Conservation (phyloP, 2,329 filamentous ascomycete species). For the Ceratocystis alfenasii region DNA sequence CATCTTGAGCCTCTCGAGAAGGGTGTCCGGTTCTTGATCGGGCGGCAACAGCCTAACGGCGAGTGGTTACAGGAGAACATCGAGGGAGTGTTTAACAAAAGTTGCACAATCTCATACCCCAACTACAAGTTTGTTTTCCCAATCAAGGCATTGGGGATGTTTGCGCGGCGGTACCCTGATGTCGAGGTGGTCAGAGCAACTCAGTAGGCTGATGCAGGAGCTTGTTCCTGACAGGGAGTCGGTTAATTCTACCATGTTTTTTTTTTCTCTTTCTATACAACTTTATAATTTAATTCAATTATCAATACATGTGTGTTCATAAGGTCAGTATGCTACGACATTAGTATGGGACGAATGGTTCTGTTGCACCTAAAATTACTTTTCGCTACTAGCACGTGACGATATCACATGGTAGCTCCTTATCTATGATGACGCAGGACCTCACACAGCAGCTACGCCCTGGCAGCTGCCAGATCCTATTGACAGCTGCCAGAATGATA, state of each 20-base stretch:
- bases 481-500: background rate
- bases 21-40: conserved; percentile 71
- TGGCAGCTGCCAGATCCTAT: background rate
- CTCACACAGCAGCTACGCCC: too few species aligned
- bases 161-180: conserved; percentile 58
- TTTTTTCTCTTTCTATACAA: too few species aligned
- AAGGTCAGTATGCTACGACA: too few species aligned
- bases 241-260: too few species aligned
- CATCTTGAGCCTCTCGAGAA: conserved; percentile 58
- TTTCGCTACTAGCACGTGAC: too few species aligned
- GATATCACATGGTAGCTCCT: too few species aligned
- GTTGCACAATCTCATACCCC: conserved; percentile 97
- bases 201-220: conserved; percentile 29
- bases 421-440: background rate
- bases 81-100: conserved; percentile 98
- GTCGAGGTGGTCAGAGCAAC: conserved; percentile 30
- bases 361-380: too few species aligned
- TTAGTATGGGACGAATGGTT: too few species aligned
- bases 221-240: too few species aligned
- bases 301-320: too few species aligned
- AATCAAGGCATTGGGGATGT: conserved; percentile 88
- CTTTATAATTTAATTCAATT: too few species aligned
- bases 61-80: conserved; percentile 95
- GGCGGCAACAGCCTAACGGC: conserved; percentile 72
- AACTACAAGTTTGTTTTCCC: conserved; percentile 98